Evolutionary conservation across 1,139 yeast species (phyloP), one percentile per base, ranked within the genome.

Genomic region (Starmera stellimalicola): DNA sequence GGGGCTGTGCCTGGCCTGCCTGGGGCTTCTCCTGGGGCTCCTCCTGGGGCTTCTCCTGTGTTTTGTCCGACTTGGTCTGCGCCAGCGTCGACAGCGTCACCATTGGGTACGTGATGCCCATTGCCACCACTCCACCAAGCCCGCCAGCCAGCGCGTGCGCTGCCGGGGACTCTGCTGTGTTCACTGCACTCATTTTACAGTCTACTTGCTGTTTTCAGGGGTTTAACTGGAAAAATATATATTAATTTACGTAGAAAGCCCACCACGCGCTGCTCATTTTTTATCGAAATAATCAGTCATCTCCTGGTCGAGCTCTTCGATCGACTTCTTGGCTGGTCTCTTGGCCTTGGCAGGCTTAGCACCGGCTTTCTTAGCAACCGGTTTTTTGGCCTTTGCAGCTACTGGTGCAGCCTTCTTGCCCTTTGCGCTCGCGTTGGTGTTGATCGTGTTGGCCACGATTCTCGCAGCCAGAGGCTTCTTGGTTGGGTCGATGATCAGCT

Each of bases 71-170:
- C 37, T 69, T 66, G 25, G 94, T 77, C 55, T 85, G 95, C 8
- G 94, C 93, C 35, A 82, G 69, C 1, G 95, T 84, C 3, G 94
- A 79, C 38, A 84, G 60, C 2, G 94, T 81, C 39, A 83, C 85
- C 47, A 85, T 62, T 9, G 97, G 95, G 52, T 85, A 83, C 3
- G 95, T 83, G 8, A 49, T 77, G 2, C 80, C 70, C 79, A 85
- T 81, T 7, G 94, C 74, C 30, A 84, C 68, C 27, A 93, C 87
- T 16, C 96, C 96, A 25, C 95, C 95, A 10, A 91, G 81, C 32
- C 95, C 94, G 11, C 96, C 96, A 10, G 95, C 83, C 16, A 87
- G 59, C 12, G 95, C 95, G 52, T 87, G 95, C 27, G 93, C 88
- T 27, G 73, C 55, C 44, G 75, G 77, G 45, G 70, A n/a, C n/a